Base-by-base conservation (phyloP, 1,284 basidiomycete genomes). In the Moesziomyces antarcticus region DNA sequence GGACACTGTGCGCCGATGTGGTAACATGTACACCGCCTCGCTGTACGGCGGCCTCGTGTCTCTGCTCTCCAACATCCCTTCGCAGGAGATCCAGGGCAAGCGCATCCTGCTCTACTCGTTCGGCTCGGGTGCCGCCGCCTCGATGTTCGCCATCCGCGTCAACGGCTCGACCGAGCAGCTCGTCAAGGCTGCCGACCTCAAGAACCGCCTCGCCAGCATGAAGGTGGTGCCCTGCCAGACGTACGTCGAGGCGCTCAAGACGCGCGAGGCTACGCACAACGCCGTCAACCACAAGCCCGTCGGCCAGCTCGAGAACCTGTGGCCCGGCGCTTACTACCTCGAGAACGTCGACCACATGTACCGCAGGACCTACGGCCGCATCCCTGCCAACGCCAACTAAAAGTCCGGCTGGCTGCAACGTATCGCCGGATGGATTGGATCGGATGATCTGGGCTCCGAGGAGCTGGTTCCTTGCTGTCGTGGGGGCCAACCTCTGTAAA, bases 1-100 rank as follows among this genome's bases (percentile, higher is more conserved):
- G 75, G 78, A 81, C 67, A 80, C 79, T 14, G 82, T 83, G 40
- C 75, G 80, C 50, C 71, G 81, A 56, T 78, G 79, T 82, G 96
- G 96, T 18, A 98, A 99, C 90, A 97, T 96, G 92, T 98, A 99
- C 89, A 95, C 96, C 22, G 96, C 92, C n/a, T 95, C 93, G 46
- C 88, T 99, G 27, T 98, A 96, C 85, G 94, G 93, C 59, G 94
- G 93, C 74, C 89, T 99, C 64, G 92, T 94, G 37, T 93, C 78
- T 35, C 63, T 82, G 56, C 62, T 83, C 22, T 65, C 67, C 54
- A 83, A 82, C 77, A 51, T 75, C 20, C 30, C 70, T 5, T 67
- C 77, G 43, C 49, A 57, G 42, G 71, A 79, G 47, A 71, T 82
- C n/a, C 70, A 82, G 70, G 80, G 79, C 74, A 84, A 83, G 77